phyloP scores from a whole-genome alignment of 2,329 filamentous ascomycete genomes.

The Aspergillus sp. region DNA sequence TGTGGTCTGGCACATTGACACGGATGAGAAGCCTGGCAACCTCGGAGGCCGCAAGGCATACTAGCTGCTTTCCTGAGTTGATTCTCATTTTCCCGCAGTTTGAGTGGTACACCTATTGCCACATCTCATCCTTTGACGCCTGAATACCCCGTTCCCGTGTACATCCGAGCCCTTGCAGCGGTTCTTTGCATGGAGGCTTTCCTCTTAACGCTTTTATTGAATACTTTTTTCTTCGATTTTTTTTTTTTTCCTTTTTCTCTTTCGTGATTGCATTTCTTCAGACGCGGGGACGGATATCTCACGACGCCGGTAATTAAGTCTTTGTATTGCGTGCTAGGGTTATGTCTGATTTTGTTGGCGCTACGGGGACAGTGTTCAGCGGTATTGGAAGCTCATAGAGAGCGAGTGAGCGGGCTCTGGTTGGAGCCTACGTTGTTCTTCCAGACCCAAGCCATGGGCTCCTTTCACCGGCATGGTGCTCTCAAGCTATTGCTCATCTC shows the following conservation, averaged over 20 bases:
- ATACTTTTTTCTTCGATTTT: slow-evolving; percentile 16
- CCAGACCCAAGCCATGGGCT: not conserved
- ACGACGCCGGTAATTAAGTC: slow-evolving; percentile 39
- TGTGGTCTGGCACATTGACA: slow-evolving; percentile 98
- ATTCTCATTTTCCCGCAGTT: slow-evolving; percentile 4
- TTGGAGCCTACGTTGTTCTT: slow-evolving; percentile 19
- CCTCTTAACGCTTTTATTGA: slow-evolving; percentile 19
- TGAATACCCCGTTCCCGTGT: slow-evolving; percentile 21
- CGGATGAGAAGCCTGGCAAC: slow-evolving; percentile 89
- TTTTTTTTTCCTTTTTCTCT: slow-evolving; percentile 15
- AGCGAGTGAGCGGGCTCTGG: slow-evolving; percentile 21
- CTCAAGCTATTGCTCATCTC: not conserved
- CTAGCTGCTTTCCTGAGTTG: slow-evolving; percentile 24
- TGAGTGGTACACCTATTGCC: not conserved
- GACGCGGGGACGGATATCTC: slow-evolving; percentile 33
- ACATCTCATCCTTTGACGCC: slow-evolving; percentile 7
- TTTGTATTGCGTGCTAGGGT: slow-evolving; percentile 35
- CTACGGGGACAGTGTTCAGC: slow-evolving; percentile 38
- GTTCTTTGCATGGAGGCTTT: slow-evolving; percentile 16
- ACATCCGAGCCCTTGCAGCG: slow-evolving; percentile 19
- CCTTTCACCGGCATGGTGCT: slow-evolving; percentile 1
- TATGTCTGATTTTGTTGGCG: slow-evolving; percentile 35
- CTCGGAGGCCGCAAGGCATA: slow-evolving; percentile 44
- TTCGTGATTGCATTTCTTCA: slow-evolving; percentile 18
- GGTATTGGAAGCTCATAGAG: slow-evolving; percentile 31